Evolutionary conservation across 163 green algal genomes (phyloP).

Genomic region (Chloromonas sp.): DNA sequence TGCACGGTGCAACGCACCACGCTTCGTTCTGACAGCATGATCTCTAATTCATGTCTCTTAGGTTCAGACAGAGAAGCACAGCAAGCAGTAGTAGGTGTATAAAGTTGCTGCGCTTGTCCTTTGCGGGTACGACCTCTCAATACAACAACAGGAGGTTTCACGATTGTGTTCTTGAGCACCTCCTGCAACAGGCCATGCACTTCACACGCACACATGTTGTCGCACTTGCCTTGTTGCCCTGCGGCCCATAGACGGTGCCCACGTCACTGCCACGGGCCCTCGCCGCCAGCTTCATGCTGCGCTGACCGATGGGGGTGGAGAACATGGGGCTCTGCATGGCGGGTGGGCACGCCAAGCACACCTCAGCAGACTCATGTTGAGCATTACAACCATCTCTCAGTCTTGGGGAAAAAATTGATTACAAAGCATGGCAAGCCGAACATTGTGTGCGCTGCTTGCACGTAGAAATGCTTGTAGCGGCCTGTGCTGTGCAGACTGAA

Average conservation of each 20-base stretch:
- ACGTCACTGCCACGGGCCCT: constrained; percentile 32
- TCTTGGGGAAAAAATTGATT: neutral
- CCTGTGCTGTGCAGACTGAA: neutral
- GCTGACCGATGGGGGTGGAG: constrained; percentile 22
- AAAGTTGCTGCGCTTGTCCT: too few species aligned
- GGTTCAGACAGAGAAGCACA: too few species aligned
- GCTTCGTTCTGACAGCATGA: too few species aligned
- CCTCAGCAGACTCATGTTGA: neutral
- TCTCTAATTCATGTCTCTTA: too few species aligned
- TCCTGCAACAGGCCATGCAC: too few species aligned
- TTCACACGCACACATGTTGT: neutral
- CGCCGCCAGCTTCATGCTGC: constrained; percentile 38
- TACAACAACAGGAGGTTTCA: too few species aligned
- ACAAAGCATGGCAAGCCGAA: neutral
- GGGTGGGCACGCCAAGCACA: neutral
- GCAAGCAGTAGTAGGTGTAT: too few species aligned
- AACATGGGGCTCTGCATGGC: constrained; percentile 12
- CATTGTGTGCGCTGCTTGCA: neutral
- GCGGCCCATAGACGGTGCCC: constrained; percentile 43
- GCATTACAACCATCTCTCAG: too few species aligned
- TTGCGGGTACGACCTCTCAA: too few species aligned
- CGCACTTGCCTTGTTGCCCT: constrained; percentile 29
- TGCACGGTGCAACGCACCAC: too few species aligned
- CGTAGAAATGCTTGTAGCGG: neutral
- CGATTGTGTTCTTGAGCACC: too few species aligned